Evolutionary conservation across 1,284 basidiomycete species (phyloP).

Genomic region (Tetrapyrgos nigripes): DNA sequence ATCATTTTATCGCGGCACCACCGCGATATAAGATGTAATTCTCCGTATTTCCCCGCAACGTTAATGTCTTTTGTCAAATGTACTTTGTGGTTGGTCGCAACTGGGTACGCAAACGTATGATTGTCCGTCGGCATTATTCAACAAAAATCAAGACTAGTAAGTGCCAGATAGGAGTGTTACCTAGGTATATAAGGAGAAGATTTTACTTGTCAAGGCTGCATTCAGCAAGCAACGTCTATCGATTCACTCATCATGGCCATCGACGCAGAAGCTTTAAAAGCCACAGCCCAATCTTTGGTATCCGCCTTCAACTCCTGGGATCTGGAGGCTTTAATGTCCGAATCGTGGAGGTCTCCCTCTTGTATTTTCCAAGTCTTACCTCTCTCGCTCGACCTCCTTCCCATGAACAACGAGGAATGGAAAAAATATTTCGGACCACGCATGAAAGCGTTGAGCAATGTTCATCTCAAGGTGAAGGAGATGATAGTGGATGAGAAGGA

Average conservation of each 20-base stretch:
- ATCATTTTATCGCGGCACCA: no score
- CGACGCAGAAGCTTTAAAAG: background rate
- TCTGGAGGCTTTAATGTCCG: background rate
- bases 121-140: no score
- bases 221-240: no score
- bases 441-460: background rate
- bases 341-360: background rate
- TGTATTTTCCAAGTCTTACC: background rate
- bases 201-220: no score
- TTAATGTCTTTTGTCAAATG: no score
- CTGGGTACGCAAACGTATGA: no score
- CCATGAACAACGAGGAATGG: background rate
- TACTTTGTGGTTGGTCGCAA: no score
- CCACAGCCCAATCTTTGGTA: background rate
- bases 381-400: background rate
- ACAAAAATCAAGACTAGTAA: no score
- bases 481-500: background rate
- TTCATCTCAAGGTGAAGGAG: background rate
- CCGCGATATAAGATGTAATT: no score
- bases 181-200: no score
- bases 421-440: background rate
- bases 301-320: background rate
- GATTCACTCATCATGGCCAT: background rate
- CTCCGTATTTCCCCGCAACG: no score
- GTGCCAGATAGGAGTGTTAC: no score